These are phyloP conservation scores for Castanea mollissima DNA, from an alignment of 306 rosid species.

Conservation along the genomic window DNA sequence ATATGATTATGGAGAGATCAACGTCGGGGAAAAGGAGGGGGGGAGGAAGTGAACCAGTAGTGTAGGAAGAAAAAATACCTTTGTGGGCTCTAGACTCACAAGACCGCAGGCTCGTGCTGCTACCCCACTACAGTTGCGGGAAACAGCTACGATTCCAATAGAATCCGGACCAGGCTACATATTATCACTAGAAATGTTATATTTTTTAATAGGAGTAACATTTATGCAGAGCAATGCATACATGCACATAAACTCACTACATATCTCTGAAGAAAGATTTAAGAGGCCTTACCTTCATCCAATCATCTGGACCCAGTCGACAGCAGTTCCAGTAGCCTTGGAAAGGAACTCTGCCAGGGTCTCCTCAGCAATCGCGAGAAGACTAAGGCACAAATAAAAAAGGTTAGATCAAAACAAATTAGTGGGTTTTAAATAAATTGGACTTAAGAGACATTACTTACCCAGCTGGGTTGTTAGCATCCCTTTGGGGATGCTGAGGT, in stretches of 20 bases:
- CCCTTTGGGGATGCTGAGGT: slow-evolving; percentile 88
- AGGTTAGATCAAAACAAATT: not conserved
- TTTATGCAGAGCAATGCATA: not conserved
- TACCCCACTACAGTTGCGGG: slow-evolving; percentile 94
- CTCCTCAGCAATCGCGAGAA: slow-evolving; percentile 96
- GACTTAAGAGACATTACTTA: slow-evolving; percentile 13
- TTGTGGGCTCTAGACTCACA: slow-evolving; percentile 95
- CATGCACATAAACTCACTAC: not conserved
- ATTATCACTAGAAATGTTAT: not conserved
- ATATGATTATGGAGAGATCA: not conserved
- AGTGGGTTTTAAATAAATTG: not conserved
- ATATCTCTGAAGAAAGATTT: not conserved
- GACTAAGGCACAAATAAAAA: slow-evolving; percentile 38
- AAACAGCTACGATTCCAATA: slow-evolving; percentile 97
- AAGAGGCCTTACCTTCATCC: slow-evolving; percentile 79
- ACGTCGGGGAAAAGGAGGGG: not conserved
- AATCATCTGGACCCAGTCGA: slow-evolving; percentile 99
- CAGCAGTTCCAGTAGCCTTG: slow-evolving; percentile 99
- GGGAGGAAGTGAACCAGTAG: not conserved
- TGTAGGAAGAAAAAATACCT: slow-evolving; percentile 43
- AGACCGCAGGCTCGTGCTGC: slow-evolving; percentile 99
- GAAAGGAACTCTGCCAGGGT: slow-evolving; percentile 99
- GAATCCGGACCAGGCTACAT: slow-evolving; percentile 99
- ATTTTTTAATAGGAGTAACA: not conserved
- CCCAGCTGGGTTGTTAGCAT: slow-evolving; percentile 99